These are phyloP conservation scores for Ilex aquifolium DNA, from an alignment of 257 asterid genomes.

Conservation along the genomic window DNA sequence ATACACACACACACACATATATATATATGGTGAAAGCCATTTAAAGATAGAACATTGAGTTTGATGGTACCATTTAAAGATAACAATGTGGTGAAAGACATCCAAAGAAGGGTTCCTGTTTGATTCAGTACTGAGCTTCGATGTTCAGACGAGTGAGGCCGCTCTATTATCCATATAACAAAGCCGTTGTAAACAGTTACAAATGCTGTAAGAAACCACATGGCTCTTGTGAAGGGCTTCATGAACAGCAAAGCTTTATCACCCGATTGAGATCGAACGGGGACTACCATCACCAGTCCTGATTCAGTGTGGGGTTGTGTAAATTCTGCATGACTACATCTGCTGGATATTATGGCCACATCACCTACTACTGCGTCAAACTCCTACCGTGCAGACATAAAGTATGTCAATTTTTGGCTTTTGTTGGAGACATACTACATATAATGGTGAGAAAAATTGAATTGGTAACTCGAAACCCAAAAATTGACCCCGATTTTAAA, in stretches of 20 bases:
- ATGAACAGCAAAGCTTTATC: conserved; percentile 30
- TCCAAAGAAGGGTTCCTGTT: conserved; percentile 24
- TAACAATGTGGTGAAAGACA: conserved; percentile 30
- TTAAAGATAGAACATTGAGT: no score
- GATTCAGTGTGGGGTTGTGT: conserved; percentile 37
- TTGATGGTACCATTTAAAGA: not conserved
- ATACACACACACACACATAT: no score
- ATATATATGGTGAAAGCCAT: no score
- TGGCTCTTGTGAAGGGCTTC: conserved; percentile 40
- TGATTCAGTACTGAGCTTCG: conserved; percentile 22
- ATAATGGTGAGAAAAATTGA: no score
- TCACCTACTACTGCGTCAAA: conserved; percentile 40
- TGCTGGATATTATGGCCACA: not conserved
- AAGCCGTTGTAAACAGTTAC: conserved; percentile 27
- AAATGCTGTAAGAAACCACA: conserved; percentile 30
- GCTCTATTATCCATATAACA: conserved; percentile 37
- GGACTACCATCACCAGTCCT: conserved; percentile 38
- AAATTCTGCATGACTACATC: conserved; percentile 33
- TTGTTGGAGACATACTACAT: no score
- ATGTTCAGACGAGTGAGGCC: conserved; percentile 17
- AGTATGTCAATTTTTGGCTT: no score
- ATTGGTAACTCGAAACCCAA: no score
- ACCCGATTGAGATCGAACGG: conserved; percentile 9
- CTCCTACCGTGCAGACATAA: conserved; percentile 7
- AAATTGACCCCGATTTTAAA: no score